Evolutionary conservation across 2,329 filamentous ascomycete species (phyloP), one percentile per base, ranked within the genome.

Genomic region (Aspergillus quadricinctus): DNA sequence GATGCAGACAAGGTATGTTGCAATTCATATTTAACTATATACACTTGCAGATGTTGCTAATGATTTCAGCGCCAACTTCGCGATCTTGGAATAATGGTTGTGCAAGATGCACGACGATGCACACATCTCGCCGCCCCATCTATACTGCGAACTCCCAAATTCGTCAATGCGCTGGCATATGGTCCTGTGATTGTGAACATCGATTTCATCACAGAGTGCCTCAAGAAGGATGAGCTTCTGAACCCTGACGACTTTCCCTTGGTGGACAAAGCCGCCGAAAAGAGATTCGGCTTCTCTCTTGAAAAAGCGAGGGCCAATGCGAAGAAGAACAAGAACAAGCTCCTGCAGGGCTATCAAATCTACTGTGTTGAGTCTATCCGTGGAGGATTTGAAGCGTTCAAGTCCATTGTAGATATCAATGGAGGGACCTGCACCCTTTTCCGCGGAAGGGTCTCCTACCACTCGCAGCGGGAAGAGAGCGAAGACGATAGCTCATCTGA

Each of bases 61-160:
- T 49, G 48, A 28, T 57, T 19, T 63, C 56, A 95, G 90, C 87
- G 82, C 76, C 88, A 88, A 75, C 81, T 99, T 54, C 88, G 92
- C 58, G 85, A 88, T 48, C 77, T 97, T 37, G 94, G 94, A 7
- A 89, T 99, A 55, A 81, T 86, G 63, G 84, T 96, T 23, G 88
- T 90, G 4, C 82, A 88, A 64, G 89, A 96, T 67, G 85, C 86
- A 27, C 83, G 84, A 49, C 82, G 84, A 48, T 94, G 90, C 70
- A 90, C 93, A 65, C 90, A 96, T 70, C 83, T 99, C 10, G 92
- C 91, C 35, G 93, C 93, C 3, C 94, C 93, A 0, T 83, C 86
- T 45, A 85, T 97, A 59, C 84, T 97, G 35, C 88, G 94, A 40
- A 99, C 94, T 0, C 86, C 90, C 70, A 99, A 99, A 69, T 99